phyloP scores from a whole-genome alignment of 1,139 yeast genomes.

The Taphrina wiesneri region DNA sequence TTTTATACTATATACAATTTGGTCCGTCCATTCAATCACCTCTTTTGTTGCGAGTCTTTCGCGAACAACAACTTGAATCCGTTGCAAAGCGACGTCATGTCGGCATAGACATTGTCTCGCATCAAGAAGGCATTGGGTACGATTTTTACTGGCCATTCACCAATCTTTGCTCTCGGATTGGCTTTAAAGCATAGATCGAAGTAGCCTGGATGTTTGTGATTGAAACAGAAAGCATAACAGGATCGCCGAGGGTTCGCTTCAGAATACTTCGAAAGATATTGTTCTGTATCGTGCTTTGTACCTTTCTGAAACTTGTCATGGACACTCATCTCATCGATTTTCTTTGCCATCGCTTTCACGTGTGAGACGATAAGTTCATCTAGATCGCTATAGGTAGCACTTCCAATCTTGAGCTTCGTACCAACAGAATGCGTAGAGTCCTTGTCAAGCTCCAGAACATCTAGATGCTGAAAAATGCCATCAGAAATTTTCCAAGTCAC shows the following conservation, averaged over 20 bases:
- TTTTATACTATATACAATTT: not conserved
- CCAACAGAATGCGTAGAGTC: slow-evolving; percentile 65
- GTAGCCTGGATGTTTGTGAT: slow-evolving; percentile 91
- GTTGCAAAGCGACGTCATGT: slow-evolving; percentile 81
- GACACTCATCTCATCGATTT: slow-evolving; percentile 78
- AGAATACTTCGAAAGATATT: slow-evolving; percentile 86
- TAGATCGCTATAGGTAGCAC: slow-evolving; percentile 70
- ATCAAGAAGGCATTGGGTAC: slow-evolving; percentile 76
- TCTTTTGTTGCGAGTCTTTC: slow-evolving; percentile 18
- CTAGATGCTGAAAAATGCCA: slow-evolving; percentile 85
- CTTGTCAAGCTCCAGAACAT: slow-evolving; percentile 72
- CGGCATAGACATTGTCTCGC: slow-evolving; percentile 72
- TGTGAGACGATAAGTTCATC: slow-evolving; percentile 92
- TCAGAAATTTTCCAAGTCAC: slow-evolving; percentile 96
- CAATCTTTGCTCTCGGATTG: slow-evolving; percentile 67
- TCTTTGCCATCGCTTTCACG: slow-evolving; percentile 78
- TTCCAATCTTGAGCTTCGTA: slow-evolving; percentile 61
- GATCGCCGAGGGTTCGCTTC: slow-evolving; percentile 89
- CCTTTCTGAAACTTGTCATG: slow-evolving; percentile 90
- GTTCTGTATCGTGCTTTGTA: slow-evolving; percentile 65
- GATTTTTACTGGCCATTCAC: slow-evolving; percentile 87
- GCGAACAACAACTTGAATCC: slow-evolving; percentile 72
- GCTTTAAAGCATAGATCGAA: slow-evolving; percentile 81
- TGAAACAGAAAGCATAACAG: slow-evolving; percentile 87
- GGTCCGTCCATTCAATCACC: not conserved